Percentiles rank a stretch among this genome's conserved stretches.
phyloP scores from a whole-genome alignment of 441 rosid genomes.

The Rhodomyrtus psidioides region DNA sequence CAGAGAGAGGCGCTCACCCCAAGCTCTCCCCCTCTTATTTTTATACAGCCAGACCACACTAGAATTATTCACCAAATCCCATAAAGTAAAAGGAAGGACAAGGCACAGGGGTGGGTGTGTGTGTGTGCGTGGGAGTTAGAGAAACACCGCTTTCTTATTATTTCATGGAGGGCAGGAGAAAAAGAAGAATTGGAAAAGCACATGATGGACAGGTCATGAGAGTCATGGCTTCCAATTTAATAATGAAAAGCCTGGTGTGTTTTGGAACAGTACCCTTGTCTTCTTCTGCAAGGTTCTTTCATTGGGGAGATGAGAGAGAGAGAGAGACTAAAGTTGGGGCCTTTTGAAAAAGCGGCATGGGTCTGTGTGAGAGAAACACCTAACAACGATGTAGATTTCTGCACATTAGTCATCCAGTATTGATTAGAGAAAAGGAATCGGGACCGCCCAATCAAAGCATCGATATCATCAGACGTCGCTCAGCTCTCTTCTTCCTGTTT shows the following conservation, averaged over 20 bases:
- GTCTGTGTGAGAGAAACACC: slow-evolving; percentile 4
- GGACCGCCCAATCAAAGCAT: background rate
- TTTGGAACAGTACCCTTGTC: slow-evolving; percentile 58
- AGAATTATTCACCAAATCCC: background rate
- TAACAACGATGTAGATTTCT: slow-evolving; percentile 18
- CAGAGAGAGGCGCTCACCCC: background rate
- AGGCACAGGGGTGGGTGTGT: slow-evolving; percentile 7
- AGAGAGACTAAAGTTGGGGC: background rate
- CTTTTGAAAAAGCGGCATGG: slow-evolving; percentile 1
- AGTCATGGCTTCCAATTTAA: slow-evolving; percentile 13
- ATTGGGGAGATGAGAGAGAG: background rate
- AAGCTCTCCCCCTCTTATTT: background rate
- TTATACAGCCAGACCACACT: background rate
- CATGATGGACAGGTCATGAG: slow-evolving; percentile 51
- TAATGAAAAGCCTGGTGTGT: slow-evolving; percentile 35
- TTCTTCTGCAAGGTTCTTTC: slow-evolving; percentile 22
- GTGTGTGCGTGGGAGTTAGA: slow-evolving; percentile 3
- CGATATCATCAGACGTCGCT: slow-evolving; percentile 7
- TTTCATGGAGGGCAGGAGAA: background rate
- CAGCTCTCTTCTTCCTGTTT: background rate
- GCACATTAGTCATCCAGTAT: background rate
- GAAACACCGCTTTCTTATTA: background rate
- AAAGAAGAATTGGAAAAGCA: slow-evolving; percentile 23
- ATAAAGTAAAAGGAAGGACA: background rate
- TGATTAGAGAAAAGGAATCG: slow-evolving; percentile 9